Percentiles rank a stretch among this genome's conserved stretches.
These are phyloP conservation scores for Aureobasidium leucospermi DNA, from an alignment of 2,329 filamentous ascomycete species.

Conservation along the genomic window DNA sequence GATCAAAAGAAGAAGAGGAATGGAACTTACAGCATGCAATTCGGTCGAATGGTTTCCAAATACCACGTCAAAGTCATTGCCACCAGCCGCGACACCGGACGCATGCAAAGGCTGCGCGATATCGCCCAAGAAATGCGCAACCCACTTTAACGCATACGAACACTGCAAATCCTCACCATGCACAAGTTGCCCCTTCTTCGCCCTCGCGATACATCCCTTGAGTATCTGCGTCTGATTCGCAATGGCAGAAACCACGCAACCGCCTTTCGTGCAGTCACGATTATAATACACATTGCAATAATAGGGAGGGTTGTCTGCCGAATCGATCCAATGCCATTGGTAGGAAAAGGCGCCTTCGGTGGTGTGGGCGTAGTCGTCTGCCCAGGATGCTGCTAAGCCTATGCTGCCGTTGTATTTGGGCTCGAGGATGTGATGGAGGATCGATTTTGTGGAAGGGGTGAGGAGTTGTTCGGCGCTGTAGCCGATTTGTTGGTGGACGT, in stretches of 20 bases:
- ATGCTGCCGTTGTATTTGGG: constrained; percentile 34
- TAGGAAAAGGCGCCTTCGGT: constrained; percentile 34
- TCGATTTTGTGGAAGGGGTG: constrained; percentile 24
- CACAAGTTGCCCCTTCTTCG: constrained; percentile 20
- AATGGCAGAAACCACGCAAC: constrained; percentile 36
- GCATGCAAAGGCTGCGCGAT: constrained; percentile 37
- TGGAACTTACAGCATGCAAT: constrained; percentile 29
- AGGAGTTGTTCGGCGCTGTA: constrained; percentile 34
- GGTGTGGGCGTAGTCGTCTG: constrained; percentile 33
- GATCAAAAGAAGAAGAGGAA: not conserved
- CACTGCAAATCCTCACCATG: constrained; percentile 29
- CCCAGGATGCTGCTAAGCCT: constrained; percentile 34
- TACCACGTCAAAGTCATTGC: constrained; percentile 32
- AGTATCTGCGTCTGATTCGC: constrained; percentile 35
- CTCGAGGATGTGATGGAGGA: constrained; percentile 31
- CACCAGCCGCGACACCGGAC: constrained; percentile 31
- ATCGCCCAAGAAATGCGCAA: constrained; percentile 35
- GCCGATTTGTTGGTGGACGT: constrained; percentile 35
- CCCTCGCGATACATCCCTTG: constrained; percentile 27
- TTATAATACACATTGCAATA: constrained; percentile 31
- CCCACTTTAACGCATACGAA: constrained; percentile 36
- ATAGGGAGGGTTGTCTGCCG: constrained; percentile 27
- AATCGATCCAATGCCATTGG: constrained; percentile 37
- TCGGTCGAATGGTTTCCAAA: constrained; percentile 29
- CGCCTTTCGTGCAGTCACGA: constrained; percentile 31